These are phyloP conservation scores for Furcasterigmium sp. DNA, from an alignment of 2,329 filamentous ascomycete species.

Conservation along the genomic window DNA sequence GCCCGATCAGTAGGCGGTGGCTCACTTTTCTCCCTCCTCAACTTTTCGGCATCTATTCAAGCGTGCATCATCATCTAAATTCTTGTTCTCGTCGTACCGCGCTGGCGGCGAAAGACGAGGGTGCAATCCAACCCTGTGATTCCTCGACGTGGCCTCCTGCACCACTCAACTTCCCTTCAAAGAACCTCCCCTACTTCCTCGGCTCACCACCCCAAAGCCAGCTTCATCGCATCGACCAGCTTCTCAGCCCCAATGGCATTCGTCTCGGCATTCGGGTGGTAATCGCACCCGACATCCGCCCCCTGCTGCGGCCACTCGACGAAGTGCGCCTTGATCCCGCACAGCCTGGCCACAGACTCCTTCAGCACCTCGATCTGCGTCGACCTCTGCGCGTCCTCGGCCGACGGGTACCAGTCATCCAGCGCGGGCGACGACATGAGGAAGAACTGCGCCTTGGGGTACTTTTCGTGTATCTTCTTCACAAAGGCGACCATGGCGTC, in stretches of 20 bases:
- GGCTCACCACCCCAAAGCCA: slow-evolving; percentile 9
- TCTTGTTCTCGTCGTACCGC: too few relatives aligned
- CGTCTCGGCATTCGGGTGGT: slow-evolving; percentile 33
- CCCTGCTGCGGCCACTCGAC: slow-evolving; percentile 36
- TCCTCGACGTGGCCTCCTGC: too few relatives aligned
- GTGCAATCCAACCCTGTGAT: too few relatives aligned
- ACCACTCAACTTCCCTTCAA: too few relatives aligned
- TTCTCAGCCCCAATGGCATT: slow-evolving; percentile 22
- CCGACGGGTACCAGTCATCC: slow-evolving; percentile 28
- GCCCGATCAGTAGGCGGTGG: too few relatives aligned
- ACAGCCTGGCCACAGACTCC: slow-evolving; percentile 23
- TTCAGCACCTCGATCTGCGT: slow-evolving; percentile 27
- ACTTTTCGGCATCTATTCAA: too few relatives aligned
- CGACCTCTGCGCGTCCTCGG: slow-evolving; percentile 29
- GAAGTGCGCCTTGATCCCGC: slow-evolving; percentile 24
- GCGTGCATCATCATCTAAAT: too few relatives aligned
- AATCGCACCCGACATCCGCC: slow-evolving; percentile 33
- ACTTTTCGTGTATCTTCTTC: slow-evolving; percentile 24
- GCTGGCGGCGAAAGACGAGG: too few relatives aligned
- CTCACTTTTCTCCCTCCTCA: too few relatives aligned
- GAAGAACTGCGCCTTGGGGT: slow-evolving; percentile 30
- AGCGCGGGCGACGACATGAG: slow-evolving; percentile 34
- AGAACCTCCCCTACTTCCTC: not conserved
- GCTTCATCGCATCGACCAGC: slow-evolving; percentile 19
- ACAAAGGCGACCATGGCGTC: slow-evolving; percentile 24